Evolutionary conservation across 129 eudicot genomes (phyloP).

Genomic region (Chrysanthemum makinoi): DNA sequence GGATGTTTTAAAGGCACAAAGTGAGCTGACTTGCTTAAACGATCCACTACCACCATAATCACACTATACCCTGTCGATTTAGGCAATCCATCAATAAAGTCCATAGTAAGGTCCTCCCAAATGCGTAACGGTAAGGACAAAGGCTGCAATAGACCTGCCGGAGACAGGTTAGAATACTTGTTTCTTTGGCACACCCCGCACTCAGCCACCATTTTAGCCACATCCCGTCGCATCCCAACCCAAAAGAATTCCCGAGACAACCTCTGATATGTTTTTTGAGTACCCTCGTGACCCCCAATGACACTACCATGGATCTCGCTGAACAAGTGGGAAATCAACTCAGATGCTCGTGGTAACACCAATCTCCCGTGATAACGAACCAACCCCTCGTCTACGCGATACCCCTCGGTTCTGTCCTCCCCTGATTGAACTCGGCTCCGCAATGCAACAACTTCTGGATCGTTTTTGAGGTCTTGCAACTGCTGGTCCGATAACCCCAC

Average conservation of each 20-base stretch:
- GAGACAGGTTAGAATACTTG: not conserved
- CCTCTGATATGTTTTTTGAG: not conserved
- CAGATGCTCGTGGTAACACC: too few species aligned
- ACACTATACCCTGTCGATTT: not conserved
- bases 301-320: not conserved
- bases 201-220: too few species aligned
- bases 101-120: not conserved
- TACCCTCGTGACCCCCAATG: not conserved
- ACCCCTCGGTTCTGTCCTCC: not conserved
- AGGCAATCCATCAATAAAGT: not conserved
- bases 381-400: not conserved
- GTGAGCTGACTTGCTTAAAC: not conserved
- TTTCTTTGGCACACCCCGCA: not conserved
- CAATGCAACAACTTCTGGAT: not conserved
- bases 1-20: not conserved
- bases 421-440: not conserved
- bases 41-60: not conserved
- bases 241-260: not conserved
- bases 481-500: too few species aligned
- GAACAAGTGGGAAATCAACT: not conserved
- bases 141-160: not conserved
- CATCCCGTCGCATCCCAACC: not conserved
- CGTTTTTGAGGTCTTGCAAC: not conserved
- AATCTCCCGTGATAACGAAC: not conserved
- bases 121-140: not conserved